phyloP scores from a whole-genome alignment of 2,329 filamentous ascomycete species.

The Penicillium sclerotigenum region DNA sequence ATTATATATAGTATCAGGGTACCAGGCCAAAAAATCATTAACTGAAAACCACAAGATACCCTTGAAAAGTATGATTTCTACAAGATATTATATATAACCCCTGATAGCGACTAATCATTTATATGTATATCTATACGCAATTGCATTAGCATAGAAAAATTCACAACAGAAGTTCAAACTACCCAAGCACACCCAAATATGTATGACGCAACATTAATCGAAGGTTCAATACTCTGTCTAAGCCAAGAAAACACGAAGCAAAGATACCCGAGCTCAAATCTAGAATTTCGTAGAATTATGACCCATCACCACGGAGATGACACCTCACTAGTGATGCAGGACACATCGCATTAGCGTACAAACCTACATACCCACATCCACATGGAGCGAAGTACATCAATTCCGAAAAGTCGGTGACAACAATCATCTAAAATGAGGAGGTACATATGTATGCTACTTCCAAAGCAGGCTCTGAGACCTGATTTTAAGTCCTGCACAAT shows the following conservation, averaged over 20 bases:
- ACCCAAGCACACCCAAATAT: too few relatives aligned
- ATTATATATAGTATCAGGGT: too few relatives aligned
- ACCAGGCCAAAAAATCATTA: too few relatives aligned
- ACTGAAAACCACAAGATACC: too few relatives aligned
- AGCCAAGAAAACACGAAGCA: neutral
- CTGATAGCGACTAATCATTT: too few relatives aligned
- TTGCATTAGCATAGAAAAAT: too few relatives aligned
- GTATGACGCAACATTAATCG: neutral
- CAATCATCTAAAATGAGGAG: neutral
- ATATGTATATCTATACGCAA: too few relatives aligned
- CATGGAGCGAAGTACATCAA: neutral
- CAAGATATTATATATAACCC: neutral
- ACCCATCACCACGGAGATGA: neutral
- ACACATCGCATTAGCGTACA: neutral
- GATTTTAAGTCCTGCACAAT: neutral
- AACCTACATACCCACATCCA: neutral
- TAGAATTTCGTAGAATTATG: constrained; percentile 3
- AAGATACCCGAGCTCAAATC: neutral
- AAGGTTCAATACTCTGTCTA: neutral
- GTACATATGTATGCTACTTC: neutral
- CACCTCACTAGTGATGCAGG: neutral
- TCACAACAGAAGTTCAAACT: too few relatives aligned
- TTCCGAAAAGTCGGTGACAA: constrained; percentile 1
- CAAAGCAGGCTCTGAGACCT: neutral
- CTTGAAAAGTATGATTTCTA: too few relatives aligned